Percentiles rank a stretch among this genome's conserved stretches.
These are phyloP conservation scores for Penicillium bialowiezense DNA, from an alignment of 495 filamentous ascomycete species.

Conservation along the genomic window DNA sequence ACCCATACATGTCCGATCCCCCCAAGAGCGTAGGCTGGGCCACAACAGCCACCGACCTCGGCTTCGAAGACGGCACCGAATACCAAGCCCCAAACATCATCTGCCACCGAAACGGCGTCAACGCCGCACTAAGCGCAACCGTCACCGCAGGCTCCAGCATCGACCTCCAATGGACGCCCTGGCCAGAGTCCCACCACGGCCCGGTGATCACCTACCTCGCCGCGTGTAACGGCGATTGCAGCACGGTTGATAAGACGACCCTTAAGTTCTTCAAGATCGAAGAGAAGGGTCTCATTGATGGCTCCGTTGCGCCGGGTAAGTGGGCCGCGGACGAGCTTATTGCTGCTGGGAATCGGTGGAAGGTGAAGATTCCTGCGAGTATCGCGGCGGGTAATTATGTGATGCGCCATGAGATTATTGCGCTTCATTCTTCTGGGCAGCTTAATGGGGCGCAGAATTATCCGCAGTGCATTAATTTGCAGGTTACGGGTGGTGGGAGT, in stretches of 20 bases:
- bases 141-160: conserved; percentile 53
- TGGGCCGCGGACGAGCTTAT: conserved; percentile 67
- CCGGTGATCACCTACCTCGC: conserved; percentile 75
- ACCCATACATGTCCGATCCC: conserved; percentile 35
- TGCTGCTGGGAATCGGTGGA: conserved; percentile 59
- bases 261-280: conserved; percentile 78
- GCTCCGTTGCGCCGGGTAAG: conserved; percentile 43
- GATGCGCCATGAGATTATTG: conserved; percentile 74
- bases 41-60: conserved; percentile 54
- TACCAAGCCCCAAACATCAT: conserved; percentile 58
- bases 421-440: conserved; percentile 57
- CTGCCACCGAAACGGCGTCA: conserved; percentile 59
- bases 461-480: conserved; percentile 70
- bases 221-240: conserved; percentile 64
- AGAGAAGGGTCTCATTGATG: conserved; percentile 55
- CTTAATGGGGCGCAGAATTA: conserved; percentile 69
- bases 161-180: conserved; percentile 60
- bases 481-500: conserved; percentile 60
- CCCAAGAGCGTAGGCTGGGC: conserved; percentile 56
- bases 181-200: conserved; percentile 66
- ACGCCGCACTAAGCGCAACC: conserved; percentile 49
- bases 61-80: conserved; percentile 51
- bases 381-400: conserved; percentile 69
- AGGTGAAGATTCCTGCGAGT: conserved; percentile 59
- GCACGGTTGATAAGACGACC: conserved; percentile 55